Base-by-base conservation (phyloP, 108 stramenopile genomes). In the Poteriospumella lacustris region DNA sequence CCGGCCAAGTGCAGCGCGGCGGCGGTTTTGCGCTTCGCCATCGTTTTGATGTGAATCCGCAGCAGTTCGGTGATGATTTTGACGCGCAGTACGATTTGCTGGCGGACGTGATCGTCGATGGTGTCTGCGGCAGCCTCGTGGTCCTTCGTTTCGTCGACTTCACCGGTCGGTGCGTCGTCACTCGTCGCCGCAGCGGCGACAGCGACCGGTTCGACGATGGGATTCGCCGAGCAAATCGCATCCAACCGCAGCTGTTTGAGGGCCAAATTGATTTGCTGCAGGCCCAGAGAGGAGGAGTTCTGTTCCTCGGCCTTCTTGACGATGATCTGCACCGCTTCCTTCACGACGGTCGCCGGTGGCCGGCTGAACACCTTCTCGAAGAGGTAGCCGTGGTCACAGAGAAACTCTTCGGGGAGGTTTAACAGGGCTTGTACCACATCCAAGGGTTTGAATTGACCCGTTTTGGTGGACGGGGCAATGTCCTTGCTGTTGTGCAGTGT, bases 221-320 rank as follows among this genome's bases (percentile, higher is more conserved):
- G n/a, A 56, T 73, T 5, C 36, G 3, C 36, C 5, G 26, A 3
- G 33, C 70, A n/a, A 5, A 73, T 9, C 12, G 36, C 41, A 73
- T 73, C 70, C 41, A 73, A 19, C 36, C 33, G 5, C 5, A 73
- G 5, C 31, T 73, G 70, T 42, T 73, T 73, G 9, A 73, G 9
- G 38, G 70, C 70, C n/a, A 73, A 42, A 38, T 73, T 73, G 36
- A 73, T 73, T 38, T 73, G 70, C 12, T 73, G n/a, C 41, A 73
- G 9, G 43, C 44, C 47, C 5, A 73, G 70, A 28, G 36, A 44
- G 15, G 70, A 73, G 41, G 12, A 5, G 15, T 15, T 42, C 3
- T 5, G 9, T 73, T 73, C 70, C 12, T 52, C 15, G 5, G 70
- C 70, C 33, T 73, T 52, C 31, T 38, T 39, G 36, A 15, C 28